phyloP scores from a whole-genome alignment of 768 basidiomycete species.

The Tricholoma flavovirens region DNA sequence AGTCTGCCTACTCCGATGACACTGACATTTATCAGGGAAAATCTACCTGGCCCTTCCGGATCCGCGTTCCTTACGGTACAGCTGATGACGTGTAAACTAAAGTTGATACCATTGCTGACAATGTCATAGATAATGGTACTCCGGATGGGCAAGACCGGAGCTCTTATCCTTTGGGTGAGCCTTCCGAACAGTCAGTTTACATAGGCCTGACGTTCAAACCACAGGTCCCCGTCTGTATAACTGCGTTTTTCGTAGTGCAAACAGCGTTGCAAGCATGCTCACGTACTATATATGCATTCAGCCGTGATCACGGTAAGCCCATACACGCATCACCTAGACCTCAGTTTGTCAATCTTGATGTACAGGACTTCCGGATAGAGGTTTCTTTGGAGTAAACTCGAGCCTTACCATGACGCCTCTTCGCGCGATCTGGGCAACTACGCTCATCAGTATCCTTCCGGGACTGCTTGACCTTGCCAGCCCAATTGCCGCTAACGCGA shows the following conservation, averaged over 20 bases:
- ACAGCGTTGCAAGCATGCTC: conserved; percentile 79
- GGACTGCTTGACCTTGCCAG: conserved; percentile 74
- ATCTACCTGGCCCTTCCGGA: conserved; percentile 64
- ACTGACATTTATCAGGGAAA: conserved; percentile 32
- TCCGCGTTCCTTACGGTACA: conserved; percentile 65
- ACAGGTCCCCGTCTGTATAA: conserved; percentile 70
- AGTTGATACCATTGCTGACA: neutral
- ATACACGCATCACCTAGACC: neutral
- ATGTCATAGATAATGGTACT: conserved; percentile 59
- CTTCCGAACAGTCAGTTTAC: neutral
- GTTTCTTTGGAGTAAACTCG: conserved; percentile 69
- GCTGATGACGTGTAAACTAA: neutral
- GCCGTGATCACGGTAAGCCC: conserved; percentile 61
- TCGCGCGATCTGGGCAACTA: conserved; percentile 70
- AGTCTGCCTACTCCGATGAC: conserved; percentile 1
- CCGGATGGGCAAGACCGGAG: conserved; percentile 71
- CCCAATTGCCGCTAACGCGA: conserved; percentile 69
- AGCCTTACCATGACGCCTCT: conserved; percentile 65
- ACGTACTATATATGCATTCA: conserved; percentile 80
- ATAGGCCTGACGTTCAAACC: neutral
- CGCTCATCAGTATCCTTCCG: conserved; percentile 60
- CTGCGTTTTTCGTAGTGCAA: conserved; percentile 83
- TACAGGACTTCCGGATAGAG: conserved; percentile 65
- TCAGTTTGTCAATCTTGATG: conserved; percentile 1
- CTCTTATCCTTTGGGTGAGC: conserved; percentile 71